Evolutionary conservation across 2,329 filamentous ascomycete genomes (phyloP), one percentile per base, ranked within the genome.

Genomic region (Neoarthrinium moseri): DNA sequence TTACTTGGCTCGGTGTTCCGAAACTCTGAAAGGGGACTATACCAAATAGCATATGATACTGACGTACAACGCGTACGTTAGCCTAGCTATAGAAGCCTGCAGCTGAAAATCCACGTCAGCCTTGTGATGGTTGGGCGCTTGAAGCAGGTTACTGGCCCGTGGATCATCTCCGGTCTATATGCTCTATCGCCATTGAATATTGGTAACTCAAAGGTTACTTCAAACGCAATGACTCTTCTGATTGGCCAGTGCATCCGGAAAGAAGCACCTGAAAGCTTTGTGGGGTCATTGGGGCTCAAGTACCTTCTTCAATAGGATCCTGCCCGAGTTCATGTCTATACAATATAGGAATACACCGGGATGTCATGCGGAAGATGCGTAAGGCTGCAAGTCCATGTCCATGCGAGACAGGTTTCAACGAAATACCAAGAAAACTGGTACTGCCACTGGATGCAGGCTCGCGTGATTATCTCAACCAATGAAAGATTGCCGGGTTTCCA

Each of bases 281-380:
- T 8, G 23, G 18, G 26, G 30, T 15, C 24, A 30, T 30, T 23
- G 26, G 26, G 38, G 22, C 11, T 10, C 12, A 27, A 18, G 10
- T 41, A 26, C 38, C 38, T 41, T 41, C 38, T 41, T 29, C 20
- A 41, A 41, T 30, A 7, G 38, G n/a, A n/a, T n/a, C n/a, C n/a
- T n/a, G n/a, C n/a, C n/a, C n/a, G n/a, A n/a, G n/a, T n/a, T n/a
- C n/a, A n/a, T n/a, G n/a, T n/a, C n/a, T n/a, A n/a, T n/a, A n/a
- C n/a, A n/a, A n/a, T n/a, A n/a, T n/a, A n/a, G n/a, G n/a, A n/a
- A n/a, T n/a, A n/a, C n/a, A n/a, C n/a, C n/a, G n/a, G n/a, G n/a
- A n/a, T n/a, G n/a, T n/a, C n/a, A n/a, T n/a, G n/a, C n/a, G n/a
- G n/a, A n/a, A n/a, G n/a, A n/a, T n/a, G n/a, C n/a, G n/a, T n/a